Base-by-base conservation (phyloP, 495 filamentous ascomycete genomes). In the Penicillium herquei region DNA sequence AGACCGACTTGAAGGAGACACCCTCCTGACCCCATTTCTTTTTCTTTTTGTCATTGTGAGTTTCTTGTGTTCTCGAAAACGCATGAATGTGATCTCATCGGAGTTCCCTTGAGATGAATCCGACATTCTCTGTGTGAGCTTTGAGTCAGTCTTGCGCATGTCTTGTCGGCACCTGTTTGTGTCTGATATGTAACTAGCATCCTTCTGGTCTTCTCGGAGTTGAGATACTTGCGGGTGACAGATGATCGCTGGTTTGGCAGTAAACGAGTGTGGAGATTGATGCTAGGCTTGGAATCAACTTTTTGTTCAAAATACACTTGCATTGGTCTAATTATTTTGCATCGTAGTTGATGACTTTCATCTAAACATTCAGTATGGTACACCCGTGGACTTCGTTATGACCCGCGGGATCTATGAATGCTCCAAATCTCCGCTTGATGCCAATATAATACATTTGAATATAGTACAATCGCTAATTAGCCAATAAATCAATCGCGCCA, bases 1-100 rank as follows among this genome's bases (percentile, higher is more conserved):
- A 72, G 66, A 67, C 66, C 58, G 64, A 66, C 60, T 69, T 62
- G 67, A 63, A 69, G 65, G 67, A 63, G 66, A 71, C 43, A 46
- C 26, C 11, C 59, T 67, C 57, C 52, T 60, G 49, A 48, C 52
- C 34, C 51, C 42, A 60, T 68, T 62, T 45, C 37, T 57, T 60
- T 65, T 55, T 59, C 42, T 63, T 71, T 46, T 57, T 57, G 18
- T 34, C 2, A 33, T 30, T 52, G 26, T 52, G 54, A 51, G 64
- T 66, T 70, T 69, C 49, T 59, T 64, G 63, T 56, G 46, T 59
- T 61, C 57, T 66, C 37, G 54, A 62, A 56, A 63, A 48, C 14
- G 34, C 8, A 26, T 26, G 21, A 26, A 26, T 26, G 21, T 26
- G 21, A 26, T 26, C 21, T 26, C 21, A 26, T 1, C 21, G 21